A percentile compares a stretch with the other conserved stretches of the same genome.
phyloP scores from a whole-genome alignment of 768 basidiomycete species.

The Saitozyma podzolica region DNA sequence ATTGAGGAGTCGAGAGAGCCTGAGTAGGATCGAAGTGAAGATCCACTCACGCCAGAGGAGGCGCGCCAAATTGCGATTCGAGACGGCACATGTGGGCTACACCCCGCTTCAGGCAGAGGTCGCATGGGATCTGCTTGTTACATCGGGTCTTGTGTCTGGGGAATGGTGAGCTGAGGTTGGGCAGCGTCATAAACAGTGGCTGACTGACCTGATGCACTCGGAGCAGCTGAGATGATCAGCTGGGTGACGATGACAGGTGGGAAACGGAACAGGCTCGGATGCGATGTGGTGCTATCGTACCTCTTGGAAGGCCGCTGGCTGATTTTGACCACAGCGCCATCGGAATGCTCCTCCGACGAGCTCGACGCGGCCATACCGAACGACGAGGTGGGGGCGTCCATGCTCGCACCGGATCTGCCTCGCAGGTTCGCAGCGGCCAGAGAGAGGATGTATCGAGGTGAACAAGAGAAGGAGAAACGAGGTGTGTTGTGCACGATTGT shows the following conservation, averaged over 20 bases:
- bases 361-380: no score
- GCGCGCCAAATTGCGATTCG: slow-evolving; percentile 13
- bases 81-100: slow-evolving; percentile 15
- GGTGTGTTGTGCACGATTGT: no score
- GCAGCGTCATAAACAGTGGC: neutral
- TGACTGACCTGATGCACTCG: slow-evolving; percentile 17
- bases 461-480: no score
- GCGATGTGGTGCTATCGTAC: neutral
- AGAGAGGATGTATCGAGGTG: no score
- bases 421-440: no score
- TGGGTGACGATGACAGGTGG: neutral
- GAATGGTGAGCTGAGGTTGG: no score
- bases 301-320: slow-evolving; percentile 18
- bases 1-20: no score
- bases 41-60: no score
- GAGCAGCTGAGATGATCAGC: slow-evolving; percentile 18
- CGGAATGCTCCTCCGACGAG: no score
- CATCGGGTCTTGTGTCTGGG: slow-evolving; percentile 19
- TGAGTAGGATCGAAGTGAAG: no score
- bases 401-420: no score
- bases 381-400: no score
- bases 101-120: slow-evolving; percentile 18
- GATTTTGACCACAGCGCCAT: slow-evolving; percentile 7
- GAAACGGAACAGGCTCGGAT: neutral
- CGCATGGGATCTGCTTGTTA: slow-evolving; percentile 28